These are phyloP conservation scores for Oryza rufipogon DNA, from an alignment of 176 grass and related monocot genomes.

Conservation along the genomic window DNA sequence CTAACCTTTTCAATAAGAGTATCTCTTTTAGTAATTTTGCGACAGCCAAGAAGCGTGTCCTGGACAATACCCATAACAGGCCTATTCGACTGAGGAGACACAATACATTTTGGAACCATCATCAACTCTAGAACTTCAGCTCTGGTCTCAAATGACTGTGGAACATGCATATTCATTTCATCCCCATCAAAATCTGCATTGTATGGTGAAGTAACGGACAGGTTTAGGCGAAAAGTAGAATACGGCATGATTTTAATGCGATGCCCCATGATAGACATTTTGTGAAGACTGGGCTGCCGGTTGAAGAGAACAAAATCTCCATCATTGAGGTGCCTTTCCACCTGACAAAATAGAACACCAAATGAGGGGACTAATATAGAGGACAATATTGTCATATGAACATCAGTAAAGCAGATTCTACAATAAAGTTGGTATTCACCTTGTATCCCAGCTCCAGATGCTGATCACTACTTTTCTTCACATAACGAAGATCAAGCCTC, in stretches of 20 bases:
- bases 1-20: slow-evolving; percentile 95
- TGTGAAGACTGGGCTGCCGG: slow-evolving; percentile 94
- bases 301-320: slow-evolving; percentile 98
- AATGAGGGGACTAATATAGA: slow-evolving; percentile 8
- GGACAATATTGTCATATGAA: not conserved
- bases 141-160: slow-evolving; percentile 96
- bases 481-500: slow-evolving; percentile 89
- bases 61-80: slow-evolving; percentile 99
- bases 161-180: slow-evolving; percentile 99
- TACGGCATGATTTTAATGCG: slow-evolving; percentile 99
- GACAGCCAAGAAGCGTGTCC: slow-evolving; percentile 84
- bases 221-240: slow-evolving; percentile 90
- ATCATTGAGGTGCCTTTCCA: slow-evolving; percentile 90
- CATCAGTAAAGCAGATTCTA: not conserved
- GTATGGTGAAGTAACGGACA: slow-evolving; percentile 96
- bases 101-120: slow-evolving; percentile 99
- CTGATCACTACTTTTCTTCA: slow-evolving; percentile 98
- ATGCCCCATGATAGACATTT: slow-evolving; percentile 99
- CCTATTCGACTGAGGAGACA: slow-evolving; percentile 91
- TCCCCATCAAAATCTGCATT: slow-evolving; percentile 99
- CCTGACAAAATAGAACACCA: slow-evolving; percentile 52
- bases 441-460: slow-evolving; percentile 98
- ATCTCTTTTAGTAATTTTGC: slow-evolving; percentile 97
- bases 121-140: slow-evolving; percentile 95
- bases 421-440: slow-evolving; percentile 35